These are phyloP conservation scores for Bretschneidera sinensis DNA, from an alignment of 345 rosid species.

Conservation along the genomic window DNA sequence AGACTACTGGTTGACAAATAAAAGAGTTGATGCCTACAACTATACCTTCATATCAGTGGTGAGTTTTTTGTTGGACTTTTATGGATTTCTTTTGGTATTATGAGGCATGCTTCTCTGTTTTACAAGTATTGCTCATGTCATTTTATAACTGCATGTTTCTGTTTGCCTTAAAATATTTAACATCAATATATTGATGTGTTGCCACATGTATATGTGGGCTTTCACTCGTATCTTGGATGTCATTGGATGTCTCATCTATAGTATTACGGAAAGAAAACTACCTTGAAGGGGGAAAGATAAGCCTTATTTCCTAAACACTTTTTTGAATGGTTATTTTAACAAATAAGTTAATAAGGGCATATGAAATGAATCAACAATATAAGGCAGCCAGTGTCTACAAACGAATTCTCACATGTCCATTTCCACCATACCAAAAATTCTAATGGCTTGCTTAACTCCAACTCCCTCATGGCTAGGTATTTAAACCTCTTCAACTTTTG, in stretches of 20 bases:
- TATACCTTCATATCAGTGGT: constrained; percentile 59
- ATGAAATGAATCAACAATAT: no score
- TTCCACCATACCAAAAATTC: no score
- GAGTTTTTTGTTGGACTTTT: constrained; percentile 21
- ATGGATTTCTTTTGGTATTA: constrained; percentile 6
- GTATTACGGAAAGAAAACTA: not conserved
- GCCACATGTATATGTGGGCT: no score
- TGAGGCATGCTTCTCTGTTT: not conserved
- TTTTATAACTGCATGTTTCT: not conserved
- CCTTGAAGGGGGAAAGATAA: no score
- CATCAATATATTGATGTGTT: not conserved
- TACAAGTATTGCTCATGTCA: not conserved
- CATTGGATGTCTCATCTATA: not conserved
- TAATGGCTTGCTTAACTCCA: no score
- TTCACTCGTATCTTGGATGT: not conserved
- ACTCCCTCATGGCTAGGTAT: no score
- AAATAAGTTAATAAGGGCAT: no score
- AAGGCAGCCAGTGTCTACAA: no score
- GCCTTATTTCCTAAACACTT: no score
- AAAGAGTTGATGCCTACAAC: constrained; percentile 68
- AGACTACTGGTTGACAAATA: constrained; percentile 80
- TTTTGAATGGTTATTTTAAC: no score
- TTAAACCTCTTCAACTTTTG: no score
- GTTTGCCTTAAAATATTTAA: not conserved
- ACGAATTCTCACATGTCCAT: no score